phyloP scores from a whole-genome alignment of 768 basidiomycete species.

The Omphalotus guepiniiformis region DNA sequence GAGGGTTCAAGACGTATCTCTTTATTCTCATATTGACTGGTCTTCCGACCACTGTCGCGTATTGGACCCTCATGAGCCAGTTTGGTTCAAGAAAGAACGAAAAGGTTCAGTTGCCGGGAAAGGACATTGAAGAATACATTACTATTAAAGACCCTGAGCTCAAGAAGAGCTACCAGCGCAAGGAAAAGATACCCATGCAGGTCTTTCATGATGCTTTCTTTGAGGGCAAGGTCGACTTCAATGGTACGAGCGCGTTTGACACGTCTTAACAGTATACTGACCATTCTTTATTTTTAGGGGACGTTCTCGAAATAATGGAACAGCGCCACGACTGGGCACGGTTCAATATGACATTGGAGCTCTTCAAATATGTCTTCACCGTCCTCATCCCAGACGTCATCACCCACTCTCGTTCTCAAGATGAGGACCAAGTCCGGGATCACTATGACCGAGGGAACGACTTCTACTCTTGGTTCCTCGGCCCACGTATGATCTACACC shows the following conservation, averaged over 20 bases:
- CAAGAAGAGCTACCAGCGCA: conserved; percentile 73
- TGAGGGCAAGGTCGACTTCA: conserved; percentile 93
- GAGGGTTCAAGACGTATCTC: conserved; percentile 82
- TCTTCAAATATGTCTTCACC: conserved; percentile 91
- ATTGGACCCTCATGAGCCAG: conserved; percentile 87
- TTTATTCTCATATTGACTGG: conserved; percentile 75
- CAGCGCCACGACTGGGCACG: conserved; percentile 94
- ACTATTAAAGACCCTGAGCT: conserved; percentile 83
- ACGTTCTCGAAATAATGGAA: conserved; percentile 91
- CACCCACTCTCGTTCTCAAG: conserved; percentile 85
- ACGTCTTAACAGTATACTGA: conserved; percentile 2
- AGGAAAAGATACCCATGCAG: conserved; percentile 96
- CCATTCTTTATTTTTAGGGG: conserved; percentile 46
- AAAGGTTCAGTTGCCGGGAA: conserved; percentile 80
- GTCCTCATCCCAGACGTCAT: conserved; percentile 91
- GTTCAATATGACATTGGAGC: conserved; percentile 84
- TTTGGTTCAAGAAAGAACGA: conserved; percentile 81
- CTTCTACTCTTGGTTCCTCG: conserved; percentile 96
- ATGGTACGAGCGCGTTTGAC: conserved; percentile 51
- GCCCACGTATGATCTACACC: conserved; percentile 96
- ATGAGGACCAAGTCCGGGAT: conserved; percentile 92
- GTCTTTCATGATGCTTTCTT: conserved; percentile 97
- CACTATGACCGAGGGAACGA: conserved; percentile 98
- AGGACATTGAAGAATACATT: conserved; percentile 86
- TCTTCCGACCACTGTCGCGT: conserved; percentile 72